A percentile compares a stretch with the other conserved stretches of the same genome.
These are phyloP conservation scores for Alternaria angustiovoidea DNA, from an alignment of 2,329 filamentous ascomycete species.

Conservation along the genomic window DNA sequence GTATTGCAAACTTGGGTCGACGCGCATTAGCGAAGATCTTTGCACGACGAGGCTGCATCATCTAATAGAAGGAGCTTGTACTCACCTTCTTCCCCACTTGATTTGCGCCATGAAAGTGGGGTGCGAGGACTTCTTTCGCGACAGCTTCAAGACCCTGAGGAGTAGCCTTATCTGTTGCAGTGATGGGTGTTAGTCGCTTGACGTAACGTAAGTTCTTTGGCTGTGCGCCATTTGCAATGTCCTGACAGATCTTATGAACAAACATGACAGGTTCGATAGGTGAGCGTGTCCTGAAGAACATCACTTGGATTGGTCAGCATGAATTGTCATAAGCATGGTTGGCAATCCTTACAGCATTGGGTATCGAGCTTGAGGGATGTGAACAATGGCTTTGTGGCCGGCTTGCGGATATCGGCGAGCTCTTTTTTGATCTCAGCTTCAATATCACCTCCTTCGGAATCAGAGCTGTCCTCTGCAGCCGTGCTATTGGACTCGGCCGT, in stretches of 20 bases:
- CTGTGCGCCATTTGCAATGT: constrained; percentile 60
- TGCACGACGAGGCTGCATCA: constrained; percentile 15
- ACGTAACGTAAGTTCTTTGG: constrained; percentile 65
- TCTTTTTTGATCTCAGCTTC: constrained; percentile 77
- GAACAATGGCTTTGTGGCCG: constrained; percentile 59
- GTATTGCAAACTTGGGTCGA: constrained; percentile 76
- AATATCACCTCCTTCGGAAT: constrained; percentile 63
- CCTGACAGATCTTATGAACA: constrained; percentile 66
- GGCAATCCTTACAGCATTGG: constrained; percentile 58
- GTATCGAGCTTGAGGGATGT: constrained; percentile 63
- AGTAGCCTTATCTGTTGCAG: constrained; percentile 70
- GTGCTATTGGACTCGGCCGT: constrained; percentile 48
- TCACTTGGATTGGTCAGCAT: constrained; percentile 52
- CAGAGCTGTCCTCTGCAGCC: constrained; percentile 51
- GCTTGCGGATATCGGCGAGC: constrained; percentile 68
- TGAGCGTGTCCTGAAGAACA: constrained; percentile 65
- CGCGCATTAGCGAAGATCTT: constrained; percentile 28
- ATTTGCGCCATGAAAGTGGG: constrained; percentile 67
- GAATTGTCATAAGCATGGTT: not conserved
- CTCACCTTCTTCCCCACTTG: constrained; percentile 62
- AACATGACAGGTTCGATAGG: constrained; percentile 68
- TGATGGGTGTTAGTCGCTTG: constrained; percentile 68
- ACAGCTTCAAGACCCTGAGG: constrained; percentile 73
- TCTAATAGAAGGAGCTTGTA: constrained; percentile 18
- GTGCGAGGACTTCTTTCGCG: constrained; percentile 67